These are phyloP conservation scores for Thermothielavioides terrestris DNA, from an alignment of 495 filamentous ascomycete genomes.

Conservation along the genomic window DNA sequence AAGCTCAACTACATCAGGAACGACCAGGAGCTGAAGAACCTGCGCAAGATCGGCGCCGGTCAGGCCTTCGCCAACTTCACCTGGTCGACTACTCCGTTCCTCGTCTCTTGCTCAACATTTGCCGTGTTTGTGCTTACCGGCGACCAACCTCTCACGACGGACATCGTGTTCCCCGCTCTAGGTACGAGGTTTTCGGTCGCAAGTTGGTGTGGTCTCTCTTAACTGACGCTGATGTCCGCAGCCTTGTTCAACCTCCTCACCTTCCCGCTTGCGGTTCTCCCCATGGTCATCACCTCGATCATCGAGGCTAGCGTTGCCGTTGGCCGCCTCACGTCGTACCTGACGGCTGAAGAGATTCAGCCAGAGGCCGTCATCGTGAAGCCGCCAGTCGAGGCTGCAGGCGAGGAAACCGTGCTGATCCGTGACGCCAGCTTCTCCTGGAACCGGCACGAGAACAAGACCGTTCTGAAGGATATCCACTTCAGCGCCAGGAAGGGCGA, in stretches of 20 bases:
- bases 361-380: slow-evolving; percentile 65
- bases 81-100: slow-evolving; percentile 98
- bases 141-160: slow-evolving; percentile 73
- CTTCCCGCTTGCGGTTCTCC: slow-evolving; percentile 88
- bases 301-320: slow-evolving; percentile 95
- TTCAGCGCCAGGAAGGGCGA: slow-evolving; percentile 85
- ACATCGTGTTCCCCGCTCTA: slow-evolving; percentile 91
- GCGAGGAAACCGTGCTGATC: slow-evolving; percentile 78
- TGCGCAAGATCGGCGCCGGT: slow-evolving; percentile 89
- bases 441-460: slow-evolving; percentile 64
- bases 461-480: slow-evolving; percentile 57
- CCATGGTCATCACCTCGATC: slow-evolving; percentile 95
- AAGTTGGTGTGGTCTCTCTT: slow-evolving; percentile 13
- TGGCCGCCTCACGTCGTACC: slow-evolving; percentile 72
- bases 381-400: slow-evolving; percentile 56
- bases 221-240: slow-evolving; percentile 2
- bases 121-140: slow-evolving; percentile 83
- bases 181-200: slow-evolving; percentile 24
- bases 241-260: slow-evolving; percentile 86
- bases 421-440: slow-evolving; percentile 87
- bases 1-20: slow-evolving; percentile 93
- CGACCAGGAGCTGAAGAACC: slow-evolving; percentile 87
- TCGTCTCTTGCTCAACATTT: slow-evolving; percentile 96
- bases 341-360: slow-evolving; percentile 86
- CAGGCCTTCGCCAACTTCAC: slow-evolving; percentile 95